Base-by-base conservation (phyloP, 2,329 filamentous ascomycete species). In the Trichoderma sp. region DNA sequence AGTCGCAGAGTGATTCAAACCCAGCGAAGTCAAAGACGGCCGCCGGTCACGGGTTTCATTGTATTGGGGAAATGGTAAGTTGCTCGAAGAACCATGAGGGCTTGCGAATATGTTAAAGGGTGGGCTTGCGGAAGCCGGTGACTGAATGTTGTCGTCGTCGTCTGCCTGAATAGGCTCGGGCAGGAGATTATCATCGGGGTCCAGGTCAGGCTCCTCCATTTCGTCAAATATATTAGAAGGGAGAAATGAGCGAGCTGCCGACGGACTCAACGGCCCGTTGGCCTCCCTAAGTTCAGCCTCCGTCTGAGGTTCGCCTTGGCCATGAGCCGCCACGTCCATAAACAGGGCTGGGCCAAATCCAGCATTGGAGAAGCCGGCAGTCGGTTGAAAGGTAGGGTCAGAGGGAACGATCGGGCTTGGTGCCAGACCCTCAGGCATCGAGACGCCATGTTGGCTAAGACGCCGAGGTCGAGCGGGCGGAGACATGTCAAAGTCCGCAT, bases 231-330 rank as follows among this genome's bases (percentile, higher is more conserved):
- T 89, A n/a, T 86, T 87, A 6, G 93, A 93, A 0, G 94, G 94
- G 18, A 97, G 85, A 4, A 96, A 86, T 18, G 92, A 89, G 33
- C 93, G 91, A 2, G 94, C 94, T 24, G 72, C 75, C 4, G 93
- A 93, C 2, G 94, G 94, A 79, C 93, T 95, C 82, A 96, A 89
- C 1, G 93, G 93, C 2, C 93, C 93, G 33, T 90, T 91, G 21
- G 88, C 89, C 3, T 87, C 87, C 75, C 90, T 90, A 5, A 92
- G 84, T 21, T 93, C 91, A 2, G 90, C 88, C 38, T 93, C 92
- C 6, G 90, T 90, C 73, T 91, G 86, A 11, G 82, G 79, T 77
- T 87, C 79, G 77, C 85, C 79, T 11, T 77, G 76, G 27, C 80
- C 79, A 56, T 87, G 86, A 4, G 84, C 80, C 1, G 86, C 84